Evolutionary conservation across 1,284 basidiomycete genomes (phyloP).

Genomic region (Tilletia setariae): DNA sequence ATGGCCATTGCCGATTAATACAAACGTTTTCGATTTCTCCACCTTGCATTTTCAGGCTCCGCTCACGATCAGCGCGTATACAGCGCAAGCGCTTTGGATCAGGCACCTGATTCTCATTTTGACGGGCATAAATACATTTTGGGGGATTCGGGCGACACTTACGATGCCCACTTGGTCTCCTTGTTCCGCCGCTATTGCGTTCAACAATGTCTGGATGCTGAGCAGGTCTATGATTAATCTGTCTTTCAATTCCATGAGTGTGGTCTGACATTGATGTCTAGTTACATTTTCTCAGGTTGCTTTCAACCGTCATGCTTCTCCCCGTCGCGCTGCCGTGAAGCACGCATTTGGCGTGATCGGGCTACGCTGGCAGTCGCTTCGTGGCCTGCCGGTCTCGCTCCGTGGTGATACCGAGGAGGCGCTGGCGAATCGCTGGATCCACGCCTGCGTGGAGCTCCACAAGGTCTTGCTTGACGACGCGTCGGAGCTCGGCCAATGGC

Average conservation of each 20-base stretch:
- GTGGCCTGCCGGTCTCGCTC: neutral
- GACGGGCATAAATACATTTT: neutral
- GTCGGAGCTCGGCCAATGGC: neutral
- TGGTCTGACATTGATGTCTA: neutral
- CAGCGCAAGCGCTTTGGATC: neutral
- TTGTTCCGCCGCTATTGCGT: neutral
- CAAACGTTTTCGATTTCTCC: neutral
- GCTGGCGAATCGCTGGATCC: neutral
- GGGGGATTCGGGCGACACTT: neutral
- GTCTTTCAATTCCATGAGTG: neutral
- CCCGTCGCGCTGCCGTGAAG: constrained; percentile 6
- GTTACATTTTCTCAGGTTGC: neutral
- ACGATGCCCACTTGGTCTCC: neutral
- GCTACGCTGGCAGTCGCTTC: constrained; percentile 4
- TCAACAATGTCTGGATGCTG: neutral
- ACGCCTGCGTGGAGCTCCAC: neutral
- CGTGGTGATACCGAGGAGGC: neutral
- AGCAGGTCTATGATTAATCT: neutral
- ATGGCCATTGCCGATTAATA: neutral
- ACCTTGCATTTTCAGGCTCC: neutral
- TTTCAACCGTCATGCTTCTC: constrained; percentile 3
- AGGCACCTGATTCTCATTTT: neutral
- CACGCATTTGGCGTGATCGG: constrained; percentile 5
- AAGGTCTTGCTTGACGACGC: neutral
- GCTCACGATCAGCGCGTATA: constrained; percentile 8